Evolutionary conservation across 768 basidiomycete species (phyloP).

Genomic region (Suillus weaverae): DNA sequence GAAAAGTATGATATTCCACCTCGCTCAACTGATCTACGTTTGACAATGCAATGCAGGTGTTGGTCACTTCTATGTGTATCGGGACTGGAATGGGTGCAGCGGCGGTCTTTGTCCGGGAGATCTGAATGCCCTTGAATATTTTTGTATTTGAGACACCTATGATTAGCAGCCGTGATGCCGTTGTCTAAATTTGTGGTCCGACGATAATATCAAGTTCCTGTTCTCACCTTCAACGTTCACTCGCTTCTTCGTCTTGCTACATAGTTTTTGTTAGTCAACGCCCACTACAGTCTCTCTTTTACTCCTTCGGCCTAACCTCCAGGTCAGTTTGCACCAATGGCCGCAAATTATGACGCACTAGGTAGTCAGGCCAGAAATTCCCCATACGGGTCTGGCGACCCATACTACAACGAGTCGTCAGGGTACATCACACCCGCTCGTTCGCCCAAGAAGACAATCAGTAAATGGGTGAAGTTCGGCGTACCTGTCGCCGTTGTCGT

Average conservation of each 20-base stretch:
- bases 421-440: constrained; percentile 60
- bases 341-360: constrained; percentile 39
- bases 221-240: background rate
- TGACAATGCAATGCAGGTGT: constrained; percentile 45
- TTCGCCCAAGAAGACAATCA: constrained; percentile 51
- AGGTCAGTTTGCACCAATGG: constrained; percentile 35
- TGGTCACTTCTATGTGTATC: constrained; percentile 91
- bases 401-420: constrained; percentile 68
- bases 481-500: constrained; percentile 64
- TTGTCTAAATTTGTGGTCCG: constrained; percentile 12
- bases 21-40: constrained; percentile 8
- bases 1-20: constrained; percentile 49
- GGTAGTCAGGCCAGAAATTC: constrained; percentile 23
- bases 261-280: constrained; percentile 13
- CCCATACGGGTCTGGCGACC: constrained; percentile 63
- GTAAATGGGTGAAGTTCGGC: constrained; percentile 77
- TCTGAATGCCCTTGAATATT: background rate
- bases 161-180: constrained; percentile 9
- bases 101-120: constrained; percentile 60
- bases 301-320: constrained; percentile 11
- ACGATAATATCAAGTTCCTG: constrained; percentile 1
- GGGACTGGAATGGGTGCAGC: constrained; percentile 93
- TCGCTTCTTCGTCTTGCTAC: constrained; percentile 15
- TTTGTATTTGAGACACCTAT: background rate
- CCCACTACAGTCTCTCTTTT: constrained; percentile 26